Evolutionary conservation across 495 filamentous ascomycete genomes (phyloP).

Genomic region (Xanthoparmelia taractica): DNA sequence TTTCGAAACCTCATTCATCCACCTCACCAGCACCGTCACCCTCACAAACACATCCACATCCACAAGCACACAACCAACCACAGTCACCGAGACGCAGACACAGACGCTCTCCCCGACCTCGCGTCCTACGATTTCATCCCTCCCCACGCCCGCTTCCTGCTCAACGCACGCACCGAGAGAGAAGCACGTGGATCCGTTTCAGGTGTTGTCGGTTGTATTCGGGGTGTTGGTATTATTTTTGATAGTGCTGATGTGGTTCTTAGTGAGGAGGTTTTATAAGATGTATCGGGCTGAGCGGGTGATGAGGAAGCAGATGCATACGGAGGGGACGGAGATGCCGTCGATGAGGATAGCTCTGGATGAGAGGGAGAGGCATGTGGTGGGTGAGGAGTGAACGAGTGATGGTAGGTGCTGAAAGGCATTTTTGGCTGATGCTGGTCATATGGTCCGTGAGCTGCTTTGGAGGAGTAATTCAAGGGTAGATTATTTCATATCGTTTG

Average conservation of each 20-base stretch:
- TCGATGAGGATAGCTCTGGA: not conserved
- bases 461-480: no score
- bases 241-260: not conserved
- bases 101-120: not conserved
- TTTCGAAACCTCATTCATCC: not conserved
- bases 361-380: not conserved
- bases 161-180: not conserved
- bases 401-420: no score
- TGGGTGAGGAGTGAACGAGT: not conserved
- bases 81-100: not conserved
- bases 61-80: not conserved
- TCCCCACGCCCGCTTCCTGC: not conserved
- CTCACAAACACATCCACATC: no score
- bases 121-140: not conserved
- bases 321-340: conserved; percentile 10
- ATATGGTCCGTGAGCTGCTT: no score
- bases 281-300: conserved; percentile 13
- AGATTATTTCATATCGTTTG: no score
- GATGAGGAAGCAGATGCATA: conserved; percentile 13
- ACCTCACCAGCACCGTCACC: not conserved
- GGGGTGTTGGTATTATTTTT: not conserved
- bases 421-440: no score
- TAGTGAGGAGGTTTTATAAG: not conserved
- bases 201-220: not conserved
- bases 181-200: not conserved